These are phyloP conservation scores for Aspergillus sp. DNA, from an alignment of 2,329 filamentous ascomycete genomes.

Conservation along the genomic window DNA sequence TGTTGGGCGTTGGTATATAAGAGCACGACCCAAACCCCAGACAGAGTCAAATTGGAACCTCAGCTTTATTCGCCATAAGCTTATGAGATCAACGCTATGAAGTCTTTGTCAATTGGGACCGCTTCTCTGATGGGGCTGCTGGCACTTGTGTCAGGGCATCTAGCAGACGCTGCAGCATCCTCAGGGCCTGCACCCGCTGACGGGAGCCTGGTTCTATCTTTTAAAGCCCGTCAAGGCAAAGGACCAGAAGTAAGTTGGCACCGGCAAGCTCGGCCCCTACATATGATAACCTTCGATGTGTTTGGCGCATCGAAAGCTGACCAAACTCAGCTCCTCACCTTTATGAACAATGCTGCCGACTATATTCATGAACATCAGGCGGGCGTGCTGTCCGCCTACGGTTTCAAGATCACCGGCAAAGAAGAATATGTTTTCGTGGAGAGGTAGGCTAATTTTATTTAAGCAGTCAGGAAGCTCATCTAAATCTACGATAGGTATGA, in stretches of 20 bases:
- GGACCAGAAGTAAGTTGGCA: not conserved
- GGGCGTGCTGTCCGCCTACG: slow-evolving; percentile 2
- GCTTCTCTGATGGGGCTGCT: not conserved
- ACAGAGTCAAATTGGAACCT: not conserved
- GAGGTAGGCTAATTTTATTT: not conserved
- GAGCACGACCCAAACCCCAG: not conserved
- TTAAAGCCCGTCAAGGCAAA: not conserved
- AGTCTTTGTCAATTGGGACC: not conserved
- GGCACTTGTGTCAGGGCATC: not conserved
- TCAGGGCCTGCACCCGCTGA: not conserved
- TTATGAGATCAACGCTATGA: not conserved
- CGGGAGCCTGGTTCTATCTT: slow-evolving; percentile 1
- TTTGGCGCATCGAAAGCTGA: not conserved
- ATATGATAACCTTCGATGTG: not conserved
- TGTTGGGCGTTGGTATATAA: not conserved
- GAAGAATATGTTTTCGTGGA: slow-evolving; percentile 5
- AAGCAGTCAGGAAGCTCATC: not conserved
- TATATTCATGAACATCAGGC: slow-evolving; percentile 1
- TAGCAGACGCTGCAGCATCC: not conserved
- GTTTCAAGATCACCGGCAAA: slow-evolving; percentile 1
- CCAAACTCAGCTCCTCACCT: not conserved
- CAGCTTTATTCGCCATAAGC: not conserved
- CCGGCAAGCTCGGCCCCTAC: not conserved
- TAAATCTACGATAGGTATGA: not conserved
- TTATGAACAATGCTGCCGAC: not conserved